Evolutionary conservation across 345 rosid genomes (phyloP), one percentile per base, ranked within the genome.

Genomic region (Euclidium syriacum): DNA sequence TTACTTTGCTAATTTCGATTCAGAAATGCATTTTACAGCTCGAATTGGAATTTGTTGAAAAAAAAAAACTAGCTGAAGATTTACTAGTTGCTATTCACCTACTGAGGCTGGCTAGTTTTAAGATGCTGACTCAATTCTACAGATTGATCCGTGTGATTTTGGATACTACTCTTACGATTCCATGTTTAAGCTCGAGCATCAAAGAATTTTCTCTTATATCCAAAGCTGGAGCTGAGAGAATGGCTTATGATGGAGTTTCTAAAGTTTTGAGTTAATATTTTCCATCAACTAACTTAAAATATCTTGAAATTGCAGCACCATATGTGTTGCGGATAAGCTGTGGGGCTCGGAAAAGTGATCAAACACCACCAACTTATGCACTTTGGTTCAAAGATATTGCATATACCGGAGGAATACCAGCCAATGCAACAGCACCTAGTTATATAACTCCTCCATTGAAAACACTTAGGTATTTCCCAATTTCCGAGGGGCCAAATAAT

Each of bases 371-470:
- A 26, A 87, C 92, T 12, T 83, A 88, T 69, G 83, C 87, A 11
- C 87, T 76, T 49, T 95, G 97, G 99, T 78, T 54, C 68, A 95
- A 90, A 69, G 99, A 90, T 73, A 80, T 95, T 56, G 99, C 82
- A 0, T 95, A 90, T 27, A 87, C 99, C 0, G 99, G 99, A 16
- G 99, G 97, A 6, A 24, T 87, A 71, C 96, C 97, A 5, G 40
- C 74, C 9, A 95, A 86, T 49, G 85, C 90, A 6, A 71, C 85
- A 2, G 11, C 0, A 3, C 88, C 90, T 12, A 76, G 86, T 47
- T 73, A 47, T 30, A 76, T 88, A 33, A 76, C 87, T 54, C 99
- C 99, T 59, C 85, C 80, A 0, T 78, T 95, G 39, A 51, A 62
- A 33, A 90, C 99, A 0, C 89, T 95, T 33, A 81, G 99, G 4